Percentiles rank a stretch among this genome's conserved stretches.
phyloP scores from a whole-genome alignment of 331 rosid species.

The Acacia pycnantha region DNA sequence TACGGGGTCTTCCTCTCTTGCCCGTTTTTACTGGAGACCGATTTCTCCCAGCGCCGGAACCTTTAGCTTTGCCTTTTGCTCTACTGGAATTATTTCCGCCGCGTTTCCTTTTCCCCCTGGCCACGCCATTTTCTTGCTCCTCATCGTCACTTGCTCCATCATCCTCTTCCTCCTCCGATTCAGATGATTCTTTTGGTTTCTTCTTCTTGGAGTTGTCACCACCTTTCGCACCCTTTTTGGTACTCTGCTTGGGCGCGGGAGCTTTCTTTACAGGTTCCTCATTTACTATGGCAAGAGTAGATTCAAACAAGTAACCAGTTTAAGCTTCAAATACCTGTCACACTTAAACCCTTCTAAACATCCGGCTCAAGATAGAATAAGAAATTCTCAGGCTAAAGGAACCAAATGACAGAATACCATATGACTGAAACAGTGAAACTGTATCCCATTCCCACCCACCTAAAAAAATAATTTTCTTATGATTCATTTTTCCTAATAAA shows the following conservation, averaged over 20 bases:
- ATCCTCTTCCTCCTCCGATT: conserved; percentile 60
- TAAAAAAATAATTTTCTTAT: neutral
- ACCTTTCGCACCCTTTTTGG: conserved; percentile 64
- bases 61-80: conserved; percentile 13
- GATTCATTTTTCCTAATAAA: neutral
- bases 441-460: neutral
- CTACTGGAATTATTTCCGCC: conserved; percentile 54
- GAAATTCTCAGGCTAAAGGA: neutral
- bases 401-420: neutral
- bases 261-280: conserved; percentile 38
- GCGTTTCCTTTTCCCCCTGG: conserved; percentile 38
- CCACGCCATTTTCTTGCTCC: conserved; percentile 59
- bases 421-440: neutral
- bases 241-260: conserved; percentile 54
- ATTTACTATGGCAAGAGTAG: conserved; percentile 39
- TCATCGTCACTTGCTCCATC: conserved; percentile 51
- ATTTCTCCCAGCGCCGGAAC: conserved; percentile 45
- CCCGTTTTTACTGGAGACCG: conserved; percentile 56
- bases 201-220: conserved; percentile 68
- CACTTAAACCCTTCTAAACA: conserved; percentile 9
- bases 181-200: conserved; percentile 66
- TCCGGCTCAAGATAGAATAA: neutral
- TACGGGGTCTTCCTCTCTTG: conserved; percentile 91
- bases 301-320: conserved; percentile 16
- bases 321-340: neutral